These are phyloP conservation scores for Melaleuca alternifolia DNA, from an alignment of 345 rosid species.

Conservation along the genomic window DNA sequence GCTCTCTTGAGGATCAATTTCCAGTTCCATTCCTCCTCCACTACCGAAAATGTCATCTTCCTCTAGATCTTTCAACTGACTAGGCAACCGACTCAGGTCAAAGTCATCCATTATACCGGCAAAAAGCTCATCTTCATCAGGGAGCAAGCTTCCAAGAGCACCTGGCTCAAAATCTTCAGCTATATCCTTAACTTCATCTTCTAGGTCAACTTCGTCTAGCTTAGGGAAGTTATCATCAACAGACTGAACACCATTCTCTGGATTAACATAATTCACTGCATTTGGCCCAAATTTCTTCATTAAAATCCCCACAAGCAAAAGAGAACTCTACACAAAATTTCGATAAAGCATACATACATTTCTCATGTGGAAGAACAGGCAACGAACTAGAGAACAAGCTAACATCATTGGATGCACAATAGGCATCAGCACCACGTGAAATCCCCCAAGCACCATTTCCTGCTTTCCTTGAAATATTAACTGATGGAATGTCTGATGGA, in stretches of 20 bases:
- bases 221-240: constrained; percentile 42
- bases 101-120: constrained; percentile 82
- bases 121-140: constrained; percentile 75
- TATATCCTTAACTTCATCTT: constrained; percentile 41
- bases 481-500: constrained; percentile 16
- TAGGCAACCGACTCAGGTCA: constrained; percentile 54
- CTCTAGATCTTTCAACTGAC: constrained; percentile 66
- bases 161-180: constrained; percentile 38
- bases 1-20: constrained; percentile 50
- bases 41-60: constrained; percentile 80
- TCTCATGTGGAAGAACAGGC: constrained; percentile 73
- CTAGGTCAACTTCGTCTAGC: constrained; percentile 25
- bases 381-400: constrained; percentile 74
- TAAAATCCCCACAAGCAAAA: background rate
- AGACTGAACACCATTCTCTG: constrained; percentile 30
- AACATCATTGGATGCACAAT: constrained; percentile 48
- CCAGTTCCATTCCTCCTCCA: constrained; percentile 93
- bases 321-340: background rate
- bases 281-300: background rate
- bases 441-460: constrained; percentile 47
- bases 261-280: constrained; percentile 64
- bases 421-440: constrained; percentile 16
- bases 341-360: constrained; percentile 28
- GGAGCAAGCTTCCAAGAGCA: constrained; percentile 52
- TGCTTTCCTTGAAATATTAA: constrained; percentile 14